Evolutionary conservation across 2,329 filamentous ascomycete species (phyloP), one percentile per base, ranked within the genome.

Genomic region (Akanthomyces lecanii): DNA sequence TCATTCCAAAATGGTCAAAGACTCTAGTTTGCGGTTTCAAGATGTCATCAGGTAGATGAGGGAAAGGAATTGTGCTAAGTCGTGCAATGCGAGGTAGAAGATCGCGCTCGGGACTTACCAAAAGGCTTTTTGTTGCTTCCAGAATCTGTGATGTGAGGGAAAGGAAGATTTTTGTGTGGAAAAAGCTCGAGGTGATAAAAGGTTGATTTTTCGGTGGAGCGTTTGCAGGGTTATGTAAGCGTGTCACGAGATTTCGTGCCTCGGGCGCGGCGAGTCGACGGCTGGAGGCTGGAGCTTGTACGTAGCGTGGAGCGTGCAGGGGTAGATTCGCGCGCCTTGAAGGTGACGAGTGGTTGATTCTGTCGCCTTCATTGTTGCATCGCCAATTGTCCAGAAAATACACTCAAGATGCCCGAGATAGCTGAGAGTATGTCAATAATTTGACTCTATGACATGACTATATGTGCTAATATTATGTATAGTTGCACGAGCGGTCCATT

Each of bases 21-120:
- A 96, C 91, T 96, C 91, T 96, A 96, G 90, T 93, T 93, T 88
- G 88, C 85, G 89, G 89, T 92, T 88, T 84, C 82, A 80, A 81
- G 76, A 79, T 92, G 87, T 93, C 91, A 94, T 94, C 91, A 92
- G 75, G 78, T 77, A 66, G 65, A 68, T 69, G 64, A 55, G 28
- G 53, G 33, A 54, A 40, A 67, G 66, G 53, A 59, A 53, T 56
- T 42, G 52, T 42, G 63, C 65, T 57, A 30, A 50, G 51, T 48
- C 30, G 55, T 23, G 47, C 25, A 62, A 63, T 67, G 33, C 30
- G n/a, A 42, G 21, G 51, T 12, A 33, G 21, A 47, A 23, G 28
- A 8, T 25, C 12, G 33, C 68, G 36, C 2, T 36, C 45, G 38
- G 62, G 54, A 64, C 69, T 64, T 71, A 72, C 72, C 69, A 71